These are phyloP conservation scores for Candida mesenterica DNA, from an alignment of 1,139 yeast species.

Conservation along the genomic window DNA sequence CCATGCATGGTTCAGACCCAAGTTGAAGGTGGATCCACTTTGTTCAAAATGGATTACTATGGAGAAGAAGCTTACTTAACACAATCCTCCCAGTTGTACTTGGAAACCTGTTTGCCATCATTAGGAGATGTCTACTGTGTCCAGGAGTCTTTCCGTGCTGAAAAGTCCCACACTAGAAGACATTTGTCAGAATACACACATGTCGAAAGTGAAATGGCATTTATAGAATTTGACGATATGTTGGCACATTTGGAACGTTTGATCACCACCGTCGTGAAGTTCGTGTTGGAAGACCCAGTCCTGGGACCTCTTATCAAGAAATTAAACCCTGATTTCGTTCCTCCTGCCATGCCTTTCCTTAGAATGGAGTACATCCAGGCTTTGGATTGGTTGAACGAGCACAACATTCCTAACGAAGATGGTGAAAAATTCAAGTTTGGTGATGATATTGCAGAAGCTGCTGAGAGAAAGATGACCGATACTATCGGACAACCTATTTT, in stretches of 20 bases:
- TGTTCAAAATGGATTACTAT: conserved; percentile 89
- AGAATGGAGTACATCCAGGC: conserved; percentile 92
- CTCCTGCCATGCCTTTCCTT: conserved; percentile 84
- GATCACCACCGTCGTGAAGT: conserved; percentile 65
- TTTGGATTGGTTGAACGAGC: conserved; percentile 93
- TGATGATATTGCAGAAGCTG: conserved; percentile 99
- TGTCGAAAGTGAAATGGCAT: conserved; percentile 90
- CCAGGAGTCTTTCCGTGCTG: conserved; percentile 99
- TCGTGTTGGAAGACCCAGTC: conserved; percentile 82
- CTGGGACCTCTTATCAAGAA: conserved; percentile 88
- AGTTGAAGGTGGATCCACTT: conserved; percentile 98
- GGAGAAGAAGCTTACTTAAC: conserved; percentile 97
- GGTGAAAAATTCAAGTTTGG: conserved; percentile 92
- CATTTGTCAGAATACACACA: conserved; percentile 97
- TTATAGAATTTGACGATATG: conserved; percentile 82
- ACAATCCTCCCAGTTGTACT: conserved; percentile 94
- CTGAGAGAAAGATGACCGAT: conserved; percentile 98
- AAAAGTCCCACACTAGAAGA: conserved; percentile 97
- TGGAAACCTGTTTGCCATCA: conserved; percentile 95
- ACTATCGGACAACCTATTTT: conserved; percentile 88
- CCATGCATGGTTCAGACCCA: conserved; percentile 99
- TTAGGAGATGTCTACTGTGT: conserved; percentile 96
- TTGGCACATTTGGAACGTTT: conserved; percentile 81
- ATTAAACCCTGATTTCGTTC: conserved; percentile 85
- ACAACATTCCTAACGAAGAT: conserved; percentile 90